Evolutionary conservation across 2,329 filamentous ascomycete genomes (phyloP).

Genomic region (Neofusicoccum kwambonambiense): DNA sequence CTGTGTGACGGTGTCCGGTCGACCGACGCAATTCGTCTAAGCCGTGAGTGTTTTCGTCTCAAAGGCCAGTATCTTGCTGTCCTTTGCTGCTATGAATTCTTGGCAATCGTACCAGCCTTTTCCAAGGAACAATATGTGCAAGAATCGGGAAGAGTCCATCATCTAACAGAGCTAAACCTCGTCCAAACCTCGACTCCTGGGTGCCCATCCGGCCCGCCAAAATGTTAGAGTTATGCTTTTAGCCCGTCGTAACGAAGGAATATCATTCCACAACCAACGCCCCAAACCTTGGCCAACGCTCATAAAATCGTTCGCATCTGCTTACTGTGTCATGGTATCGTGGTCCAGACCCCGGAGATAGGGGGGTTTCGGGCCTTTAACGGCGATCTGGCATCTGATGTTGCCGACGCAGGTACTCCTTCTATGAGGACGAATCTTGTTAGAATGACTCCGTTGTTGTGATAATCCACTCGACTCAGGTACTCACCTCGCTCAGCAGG

Average conservation of each 20-base stretch:
- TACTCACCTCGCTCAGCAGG: conserved; percentile 41
- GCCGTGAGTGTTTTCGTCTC: no score
- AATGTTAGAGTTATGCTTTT: background rate
- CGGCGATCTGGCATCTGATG: conserved; percentile 37
- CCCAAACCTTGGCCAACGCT: background rate
- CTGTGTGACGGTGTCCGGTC: no score
- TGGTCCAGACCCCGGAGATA: conserved; percentile 22
- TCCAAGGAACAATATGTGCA: background rate
- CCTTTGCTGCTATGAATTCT: background rate
- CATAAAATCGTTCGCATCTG: background rate
- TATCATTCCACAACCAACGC: background rate
- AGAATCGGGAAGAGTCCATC: background rate
- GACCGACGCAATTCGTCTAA: no score
- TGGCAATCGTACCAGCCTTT: no score
- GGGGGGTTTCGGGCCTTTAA: background rate
- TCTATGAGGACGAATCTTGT: conserved; percentile 19
- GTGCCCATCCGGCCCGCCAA: background rate
- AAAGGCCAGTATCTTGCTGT: background rate
- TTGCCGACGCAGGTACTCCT: conserved; percentile 34
- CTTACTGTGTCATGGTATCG: conserved; percentile 22
- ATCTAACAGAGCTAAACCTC: background rate
- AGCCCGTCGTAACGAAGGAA: background rate
- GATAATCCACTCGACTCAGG: background rate
- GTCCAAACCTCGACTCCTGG: background rate
- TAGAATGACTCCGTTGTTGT: background rate